Evolutionary conservation across 2,329 filamentous ascomycete genomes (phyloP).

Genomic region (Fusarium agapanthi): DNA sequence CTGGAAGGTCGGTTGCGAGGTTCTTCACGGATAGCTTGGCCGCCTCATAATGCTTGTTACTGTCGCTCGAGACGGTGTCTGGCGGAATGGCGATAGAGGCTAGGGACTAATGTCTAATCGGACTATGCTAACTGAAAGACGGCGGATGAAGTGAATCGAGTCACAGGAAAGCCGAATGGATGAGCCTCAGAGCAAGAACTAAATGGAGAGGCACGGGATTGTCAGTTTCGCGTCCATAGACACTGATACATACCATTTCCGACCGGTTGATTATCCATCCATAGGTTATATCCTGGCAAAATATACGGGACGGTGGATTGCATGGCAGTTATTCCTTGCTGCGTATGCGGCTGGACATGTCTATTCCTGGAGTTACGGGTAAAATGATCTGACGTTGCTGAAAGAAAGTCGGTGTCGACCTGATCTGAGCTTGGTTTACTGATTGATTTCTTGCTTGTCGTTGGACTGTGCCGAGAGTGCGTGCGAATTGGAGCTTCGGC

Average conservation of each 20-base stretch:
- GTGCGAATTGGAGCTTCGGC: neutral
- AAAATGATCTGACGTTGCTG: constrained; percentile 12
- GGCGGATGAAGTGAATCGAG: constrained; percentile 1
- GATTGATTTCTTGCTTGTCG: neutral
- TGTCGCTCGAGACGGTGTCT: constrained; percentile 2
- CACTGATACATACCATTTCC: constrained; percentile 34
- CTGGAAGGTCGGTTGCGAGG: neutral
- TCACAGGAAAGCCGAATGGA: neutral
- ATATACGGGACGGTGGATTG: neutral
- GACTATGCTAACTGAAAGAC: constrained; percentile 18
- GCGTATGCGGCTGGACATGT: constrained; percentile 6
- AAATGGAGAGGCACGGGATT: constrained; percentile 6
- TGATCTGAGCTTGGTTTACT: constrained; percentile 15
- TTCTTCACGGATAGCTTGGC: constrained; percentile 22
- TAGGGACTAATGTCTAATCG: constrained; percentile 18
- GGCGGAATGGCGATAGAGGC: constrained; percentile 5
- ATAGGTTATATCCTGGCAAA: neutral
- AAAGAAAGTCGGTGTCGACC: constrained; percentile 36
- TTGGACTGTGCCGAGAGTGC: constrained; percentile 10
- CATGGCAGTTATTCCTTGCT: constrained; percentile 1
- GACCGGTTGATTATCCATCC: neutral
- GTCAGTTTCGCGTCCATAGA: constrained; percentile 28
- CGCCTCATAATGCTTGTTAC: constrained; percentile 1
- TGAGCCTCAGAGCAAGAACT: neutral
- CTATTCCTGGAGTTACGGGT: neutral